These are phyloP conservation scores for Phialemonium atrogriseum DNA, from an alignment of 2,329 filamentous ascomycete species.

Conservation along the genomic window DNA sequence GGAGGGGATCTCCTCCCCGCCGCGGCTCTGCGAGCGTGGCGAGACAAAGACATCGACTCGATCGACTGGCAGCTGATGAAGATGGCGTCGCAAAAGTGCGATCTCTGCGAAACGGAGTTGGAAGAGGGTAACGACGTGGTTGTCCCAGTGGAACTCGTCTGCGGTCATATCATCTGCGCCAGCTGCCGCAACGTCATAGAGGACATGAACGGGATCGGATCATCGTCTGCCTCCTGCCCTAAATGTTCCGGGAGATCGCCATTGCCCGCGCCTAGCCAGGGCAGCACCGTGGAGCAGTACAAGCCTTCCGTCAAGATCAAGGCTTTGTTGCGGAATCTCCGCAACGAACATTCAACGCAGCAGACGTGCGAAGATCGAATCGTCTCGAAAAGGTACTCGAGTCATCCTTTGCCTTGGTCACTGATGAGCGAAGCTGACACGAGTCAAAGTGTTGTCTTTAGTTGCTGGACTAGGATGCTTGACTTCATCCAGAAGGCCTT, in stretches of 20 bases:
- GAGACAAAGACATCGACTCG: slow-evolving; percentile 2
- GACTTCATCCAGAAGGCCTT: slow-evolving; percentile 15
- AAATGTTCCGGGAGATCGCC: too few species aligned
- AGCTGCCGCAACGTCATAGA: background rate
- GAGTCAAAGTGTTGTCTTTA: slow-evolving; percentile 18
- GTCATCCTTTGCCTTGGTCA: background rate
- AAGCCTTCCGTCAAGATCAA: background rate
- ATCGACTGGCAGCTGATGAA: slow-evolving; percentile 5
- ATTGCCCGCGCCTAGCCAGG: too few species aligned
- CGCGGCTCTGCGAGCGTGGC: slow-evolving; percentile 11
- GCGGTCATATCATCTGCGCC: background rate
- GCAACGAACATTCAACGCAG: background rate
- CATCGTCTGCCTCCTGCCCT: too few species aligned
- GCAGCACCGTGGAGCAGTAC: too few species aligned
- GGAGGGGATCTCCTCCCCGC: slow-evolving; percentile 17
- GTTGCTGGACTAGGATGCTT: slow-evolving; percentile 20
- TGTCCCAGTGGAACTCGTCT: background rate
- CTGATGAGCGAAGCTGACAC: background rate
- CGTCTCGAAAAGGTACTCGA: slow-evolving; percentile 9
- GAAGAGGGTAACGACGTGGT: background rate
- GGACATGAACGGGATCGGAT: background rate
- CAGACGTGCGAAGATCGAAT: background rate
- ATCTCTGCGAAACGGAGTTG: background rate
- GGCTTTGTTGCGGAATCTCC: background rate
- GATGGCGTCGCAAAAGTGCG: background rate